Conservation (phyloP, 768 basidiomycete species). For the Nevesoporus exiguus region DNA sequence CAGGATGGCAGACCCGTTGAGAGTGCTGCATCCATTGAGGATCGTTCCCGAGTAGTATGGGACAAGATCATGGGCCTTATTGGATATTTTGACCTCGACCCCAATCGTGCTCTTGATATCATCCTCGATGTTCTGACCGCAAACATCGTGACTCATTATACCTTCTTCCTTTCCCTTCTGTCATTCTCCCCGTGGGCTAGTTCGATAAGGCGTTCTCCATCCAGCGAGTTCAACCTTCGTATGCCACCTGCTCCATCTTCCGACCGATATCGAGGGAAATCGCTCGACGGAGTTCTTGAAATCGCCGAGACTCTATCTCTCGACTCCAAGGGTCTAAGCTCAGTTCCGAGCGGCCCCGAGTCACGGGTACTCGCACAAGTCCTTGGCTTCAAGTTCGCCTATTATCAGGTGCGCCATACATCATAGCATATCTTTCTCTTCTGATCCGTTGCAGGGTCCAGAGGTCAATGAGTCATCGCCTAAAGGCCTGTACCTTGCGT, state of each 20-base stretch:
- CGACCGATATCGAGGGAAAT: slow-evolving; percentile 52
- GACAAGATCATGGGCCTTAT: slow-evolving; percentile 85
- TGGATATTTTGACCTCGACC: slow-evolving; percentile 96
- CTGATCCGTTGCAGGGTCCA: slow-evolving; percentile 39
- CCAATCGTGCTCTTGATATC: slow-evolving; percentile 89
- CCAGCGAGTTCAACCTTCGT: slow-evolving; percentile 24
- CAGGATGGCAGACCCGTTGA: slow-evolving; percentile 66
- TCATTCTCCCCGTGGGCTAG: slow-evolving; percentile 87
- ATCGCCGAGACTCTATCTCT: slow-evolving; percentile 42
- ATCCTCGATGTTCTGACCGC: slow-evolving; percentile 88
- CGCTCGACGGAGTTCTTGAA: slow-evolving; percentile 61
- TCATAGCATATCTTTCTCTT: neutral
- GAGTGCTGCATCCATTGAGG: slow-evolving; percentile 50
- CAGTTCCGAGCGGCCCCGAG: slow-evolving; percentile 30
- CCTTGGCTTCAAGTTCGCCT: slow-evolving; percentile 94
- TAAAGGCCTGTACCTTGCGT: slow-evolving; percentile 71
- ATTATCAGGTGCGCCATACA: slow-evolving; percentile 70
- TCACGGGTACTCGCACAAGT: slow-evolving; percentile 81
- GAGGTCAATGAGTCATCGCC: slow-evolving; percentile 63
- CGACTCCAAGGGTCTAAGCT: neutral
- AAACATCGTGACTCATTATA: slow-evolving; percentile 77
- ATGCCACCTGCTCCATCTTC: slow-evolving; percentile 40
- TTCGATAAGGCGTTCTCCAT: slow-evolving; percentile 35
- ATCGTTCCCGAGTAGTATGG: slow-evolving; percentile 69
- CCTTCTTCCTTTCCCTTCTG: slow-evolving; percentile 85